Base-by-base conservation (phyloP, 495 filamentous ascomycete genomes). In the Usnea hakonensis region DNA sequence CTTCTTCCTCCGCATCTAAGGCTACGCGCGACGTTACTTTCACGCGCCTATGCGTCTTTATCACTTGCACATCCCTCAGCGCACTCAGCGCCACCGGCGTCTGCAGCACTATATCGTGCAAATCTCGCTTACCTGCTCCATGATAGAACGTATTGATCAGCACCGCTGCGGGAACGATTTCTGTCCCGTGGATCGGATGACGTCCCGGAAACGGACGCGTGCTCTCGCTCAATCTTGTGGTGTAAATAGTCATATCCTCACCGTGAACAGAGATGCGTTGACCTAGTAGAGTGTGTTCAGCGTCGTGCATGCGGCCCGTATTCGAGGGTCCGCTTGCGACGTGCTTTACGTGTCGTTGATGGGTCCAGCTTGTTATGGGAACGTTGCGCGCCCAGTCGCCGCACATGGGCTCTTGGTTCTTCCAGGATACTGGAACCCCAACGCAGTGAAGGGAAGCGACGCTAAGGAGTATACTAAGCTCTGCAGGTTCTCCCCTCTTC, bases 281-380 rank as follows among this genome's bases (percentile, higher is more conserved):
- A 8, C 38, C 38, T 40, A 40, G 38, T 40, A 40, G 11, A 7
- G 38, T 40, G 11, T 40, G 38, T 16, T 40, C 38, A 16, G 3
- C 17, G 13, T 40, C 66, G 26, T 54, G 60, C 0, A 72, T 74
- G 36, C 28, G n/a, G 54, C 28, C 28, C 26, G 16, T 33, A 38
- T 56, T 8, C 76, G 68, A 32, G 66, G 67, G 53, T 26, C 66
- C 67, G 37, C 65, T 68, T n/a, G 52, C 55, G 33, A 76, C 61
- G 52, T 83, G 77, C 44, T 80, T 76, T 81, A 81, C 85, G 65
- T 79, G 79, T 50, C 72, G 75, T 37, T 71, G 70, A 65, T 83
- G 77, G 55, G 77, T 75, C 83, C 83, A 86, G 10, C 75, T 57
- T 11, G 71, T 75, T 67, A 63, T 79, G 77, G 63, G 78, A 65